Evolutionary conservation across 2,329 filamentous ascomycete genomes (phyloP).

Genomic region (Hypoxylon sp.): DNA sequence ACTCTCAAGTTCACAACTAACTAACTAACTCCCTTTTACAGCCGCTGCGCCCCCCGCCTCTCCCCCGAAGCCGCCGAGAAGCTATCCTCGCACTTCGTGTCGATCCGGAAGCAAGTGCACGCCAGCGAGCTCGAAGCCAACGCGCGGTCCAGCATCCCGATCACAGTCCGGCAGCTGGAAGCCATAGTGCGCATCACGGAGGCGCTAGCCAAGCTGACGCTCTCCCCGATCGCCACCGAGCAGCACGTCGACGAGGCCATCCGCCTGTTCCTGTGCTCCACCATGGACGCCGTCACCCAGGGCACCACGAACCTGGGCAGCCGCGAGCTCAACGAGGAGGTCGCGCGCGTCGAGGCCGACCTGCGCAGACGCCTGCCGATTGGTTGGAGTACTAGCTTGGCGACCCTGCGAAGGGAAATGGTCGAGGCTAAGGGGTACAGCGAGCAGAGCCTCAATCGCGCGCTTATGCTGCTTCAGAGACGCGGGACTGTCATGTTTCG

Average conservation of each 20-base stretch:
- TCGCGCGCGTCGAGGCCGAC: constrained; percentile 86
- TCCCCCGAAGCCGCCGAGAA: constrained; percentile 93
- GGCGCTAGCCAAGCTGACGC: constrained; percentile 87
- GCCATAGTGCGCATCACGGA: constrained; percentile 98
- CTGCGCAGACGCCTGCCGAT: constrained; percentile 87
- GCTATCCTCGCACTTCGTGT: constrained; percentile 95
- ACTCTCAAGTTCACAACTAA: background rate
- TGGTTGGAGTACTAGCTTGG: constrained; percentile 92
- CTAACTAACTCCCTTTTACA: constrained; percentile 54
- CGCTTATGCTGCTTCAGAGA: constrained; percentile 84
- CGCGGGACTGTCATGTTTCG: constrained; percentile 86
- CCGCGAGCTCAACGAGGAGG: constrained; percentile 91
- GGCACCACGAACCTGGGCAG: constrained; percentile 73
- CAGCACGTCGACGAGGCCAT: constrained; percentile 97
- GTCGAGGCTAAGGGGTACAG: constrained; percentile 90
- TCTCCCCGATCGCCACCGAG: constrained; percentile 87
- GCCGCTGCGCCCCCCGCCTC: constrained; percentile 89
- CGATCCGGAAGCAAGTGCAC: constrained; percentile 93
- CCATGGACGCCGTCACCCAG: constrained; percentile 97
- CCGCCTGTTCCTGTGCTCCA: constrained; percentile 91
- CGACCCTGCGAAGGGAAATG: constrained; percentile 87
- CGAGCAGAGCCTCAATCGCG: constrained; percentile 84
- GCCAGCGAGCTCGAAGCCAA: constrained; percentile 90
- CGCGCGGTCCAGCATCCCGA: constrained; percentile 90
- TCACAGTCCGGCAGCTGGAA: constrained; percentile 96